Conservation (phyloP, 2,329 filamentous ascomycete genomes). For the Beauveria sp. region DNA sequence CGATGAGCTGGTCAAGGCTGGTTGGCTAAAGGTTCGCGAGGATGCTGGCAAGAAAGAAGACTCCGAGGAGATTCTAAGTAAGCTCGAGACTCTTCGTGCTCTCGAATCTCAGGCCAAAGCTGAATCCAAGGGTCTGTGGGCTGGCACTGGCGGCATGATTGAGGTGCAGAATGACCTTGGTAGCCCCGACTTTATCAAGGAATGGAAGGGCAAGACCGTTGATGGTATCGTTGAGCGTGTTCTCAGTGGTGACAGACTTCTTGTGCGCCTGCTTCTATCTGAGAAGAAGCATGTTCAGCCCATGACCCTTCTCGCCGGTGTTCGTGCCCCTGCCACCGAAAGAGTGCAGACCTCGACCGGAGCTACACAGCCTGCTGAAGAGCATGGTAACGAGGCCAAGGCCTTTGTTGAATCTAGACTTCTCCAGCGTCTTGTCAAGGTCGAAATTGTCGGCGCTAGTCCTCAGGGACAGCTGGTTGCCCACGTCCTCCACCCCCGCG, state of each 20-base stretch:
- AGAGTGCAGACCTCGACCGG: constrained; percentile 71
- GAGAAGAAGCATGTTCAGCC: constrained; percentile 83
- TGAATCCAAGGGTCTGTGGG: constrained; percentile 77
- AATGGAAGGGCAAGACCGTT: constrained; percentile 78
- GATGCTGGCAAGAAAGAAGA: constrained; percentile 91
- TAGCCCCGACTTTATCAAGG: constrained; percentile 69
- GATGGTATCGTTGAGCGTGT: constrained; percentile 87
- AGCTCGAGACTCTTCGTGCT: constrained; percentile 69
- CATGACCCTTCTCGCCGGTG: constrained; percentile 80
- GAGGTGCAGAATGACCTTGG: constrained; percentile 75
- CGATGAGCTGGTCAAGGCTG: constrained; percentile 75
- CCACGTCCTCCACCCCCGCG: constrained; percentile 76
- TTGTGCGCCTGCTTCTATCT: constrained; percentile 71
- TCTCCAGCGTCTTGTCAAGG: constrained; percentile 76
- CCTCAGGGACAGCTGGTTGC: constrained; percentile 90
- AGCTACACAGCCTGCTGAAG: constrained; percentile 76
- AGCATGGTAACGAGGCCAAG: constrained; percentile 82
- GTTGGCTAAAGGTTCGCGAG: constrained; percentile 89
- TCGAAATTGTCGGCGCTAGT: constrained; percentile 77
- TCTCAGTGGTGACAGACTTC: constrained; percentile 81
- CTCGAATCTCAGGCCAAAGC: constrained; percentile 71
- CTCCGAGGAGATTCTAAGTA: constrained; percentile 61
- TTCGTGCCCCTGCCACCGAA: constrained; percentile 84
- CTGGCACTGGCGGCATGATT: constrained; percentile 55
- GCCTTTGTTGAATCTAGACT: constrained; percentile 80